Conservation (phyloP, 768 basidiomycete genomes). For the Panellus pusillus region DNA sequence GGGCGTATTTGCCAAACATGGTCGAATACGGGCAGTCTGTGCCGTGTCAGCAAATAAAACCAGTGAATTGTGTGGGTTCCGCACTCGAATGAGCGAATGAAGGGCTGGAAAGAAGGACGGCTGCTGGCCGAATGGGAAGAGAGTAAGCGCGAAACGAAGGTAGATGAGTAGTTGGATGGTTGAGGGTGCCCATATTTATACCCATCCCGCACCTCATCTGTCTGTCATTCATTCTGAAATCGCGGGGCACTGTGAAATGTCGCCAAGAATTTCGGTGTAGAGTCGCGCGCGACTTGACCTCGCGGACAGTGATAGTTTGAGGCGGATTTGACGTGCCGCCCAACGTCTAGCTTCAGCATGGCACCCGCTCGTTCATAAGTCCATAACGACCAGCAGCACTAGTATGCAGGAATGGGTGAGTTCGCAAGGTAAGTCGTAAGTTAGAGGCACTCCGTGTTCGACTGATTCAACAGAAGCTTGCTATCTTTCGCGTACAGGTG, state of each 20-base stretch:
- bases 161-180: slow-evolving; percentile 7
- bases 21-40: slow-evolving; percentile 20
- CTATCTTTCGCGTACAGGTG: too few relatives aligned
- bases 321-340: slow-evolving; percentile 17
- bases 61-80: too few relatives aligned
- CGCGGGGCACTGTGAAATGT: slow-evolving; percentile 11
- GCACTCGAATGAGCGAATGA: slow-evolving; percentile 28
- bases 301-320: slow-evolving; percentile 2
- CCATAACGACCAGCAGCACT: slow-evolving; percentile 22
- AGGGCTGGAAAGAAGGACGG: slow-evolving; percentile 30
- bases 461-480: too few relatives aligned
- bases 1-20: slow-evolving; percentile 42
- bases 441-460: too few relatives aligned
- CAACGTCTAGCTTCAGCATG: slow-evolving; percentile 14
- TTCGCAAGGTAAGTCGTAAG: too few relatives aligned
- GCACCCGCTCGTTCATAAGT: background rate
- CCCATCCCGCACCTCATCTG: slow-evolving; percentile 2
- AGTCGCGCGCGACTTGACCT: background rate
- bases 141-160: slow-evolving; percentile 24
- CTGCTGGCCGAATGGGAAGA: slow-evolving; percentile 38
- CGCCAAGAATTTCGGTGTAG: slow-evolving; percentile 12
- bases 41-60: background rate
- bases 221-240: background rate
- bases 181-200: slow-evolving; percentile 22
- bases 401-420: background rate